Evolutionary conservation across 345 rosid genomes (phyloP).

Genomic region (Cardiospermum halicacabum): DNA sequence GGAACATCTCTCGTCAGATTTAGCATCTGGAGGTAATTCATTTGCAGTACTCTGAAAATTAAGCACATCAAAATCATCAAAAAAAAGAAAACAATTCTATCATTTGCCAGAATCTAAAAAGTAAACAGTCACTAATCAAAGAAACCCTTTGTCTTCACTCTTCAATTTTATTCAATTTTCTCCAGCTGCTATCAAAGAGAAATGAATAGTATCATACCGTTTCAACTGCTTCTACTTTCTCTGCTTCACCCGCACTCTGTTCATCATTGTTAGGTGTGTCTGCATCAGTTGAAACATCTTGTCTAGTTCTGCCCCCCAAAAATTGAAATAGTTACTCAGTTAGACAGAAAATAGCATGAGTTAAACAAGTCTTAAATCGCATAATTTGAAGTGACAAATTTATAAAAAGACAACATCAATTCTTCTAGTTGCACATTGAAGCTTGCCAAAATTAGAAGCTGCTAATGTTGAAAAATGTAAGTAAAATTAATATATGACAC

Average conservation of each 20-base stretch:
- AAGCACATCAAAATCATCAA: constrained; percentile 11
- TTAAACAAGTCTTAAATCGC: not conserved
- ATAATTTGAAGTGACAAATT: not conserved
- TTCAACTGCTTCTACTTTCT: constrained; percentile 45
- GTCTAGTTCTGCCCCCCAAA: constrained; percentile 44
- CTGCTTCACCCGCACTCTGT: constrained; percentile 39
- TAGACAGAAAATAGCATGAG: constrained; percentile 6
- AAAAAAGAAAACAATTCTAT: constrained; percentile 1
- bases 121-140: constrained; percentile 6
- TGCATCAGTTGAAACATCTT: constrained; percentile 42
- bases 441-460: constrained; percentile 1
- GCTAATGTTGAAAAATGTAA: not conserved
- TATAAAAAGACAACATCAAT: not conserved
- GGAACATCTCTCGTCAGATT: constrained; percentile 42
- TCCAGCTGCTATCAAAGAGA: not conserved
- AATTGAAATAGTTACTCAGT: constrained; percentile 1
- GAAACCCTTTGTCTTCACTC: not conserved
- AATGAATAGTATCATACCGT: constrained; percentile 37
- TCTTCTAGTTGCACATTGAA: not conserved
- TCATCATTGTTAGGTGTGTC: constrained; percentile 54
- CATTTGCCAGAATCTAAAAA: not conserved
- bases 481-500: not conserved
- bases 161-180: not conserved
- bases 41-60: constrained; percentile 44
- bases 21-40: constrained; percentile 36